Evolutionary conservation across 306 rosid genomes (phyloP), one percentile per base, ranked within the genome.

Genomic region (Cucurbita moschata): DNA sequence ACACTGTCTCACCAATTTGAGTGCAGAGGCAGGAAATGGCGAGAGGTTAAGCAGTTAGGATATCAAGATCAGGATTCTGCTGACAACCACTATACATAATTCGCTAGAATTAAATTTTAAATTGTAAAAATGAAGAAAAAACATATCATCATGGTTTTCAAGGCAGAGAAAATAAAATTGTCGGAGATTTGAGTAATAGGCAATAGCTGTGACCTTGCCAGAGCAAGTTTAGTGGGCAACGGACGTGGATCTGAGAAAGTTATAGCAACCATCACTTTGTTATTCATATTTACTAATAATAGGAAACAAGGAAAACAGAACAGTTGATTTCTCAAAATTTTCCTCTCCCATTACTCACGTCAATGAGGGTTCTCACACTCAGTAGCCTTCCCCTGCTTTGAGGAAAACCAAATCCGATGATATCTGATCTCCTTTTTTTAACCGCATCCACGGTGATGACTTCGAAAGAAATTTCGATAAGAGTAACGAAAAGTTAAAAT

Each of bases 21-120:
- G 73, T 49, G 73, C 57, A 69, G 73, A 8, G 42, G 23, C 73
- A 69, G 73, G 38, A 69, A 69, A 69, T 49, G 57, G 56, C 21
- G 42, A 46, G 73, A 9, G 55, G 49, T 46, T 68, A 23, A 47
- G 73, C 43, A 69, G 58, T 49, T 49, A 69, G 57, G 15, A 69
- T 14, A 47, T 69, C 73, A 4, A 4, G 73, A 69, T 49, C 72
- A 43, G 51, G 50, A 43, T 66, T 43, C 38, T 43, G 18, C 72
- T 66, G 50, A 66, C 37, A 2, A 43, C 2, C 72, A 21, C 14
- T 11, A 66, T 19, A 64, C 71, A 66, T 66, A 9, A 21, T 66
- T 44, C 13, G 11, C 5, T 13, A 23, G 26, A 46, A n/a, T 26
- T 46, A 5, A 14, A 23, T 21, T 47, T 68, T 23, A 7, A 49